A percentile compares a stretch with the other conserved stretches of the same genome.
Conservation (phyloP, 768 basidiomycete genomes). For the Termitomyces sp. region DNA sequence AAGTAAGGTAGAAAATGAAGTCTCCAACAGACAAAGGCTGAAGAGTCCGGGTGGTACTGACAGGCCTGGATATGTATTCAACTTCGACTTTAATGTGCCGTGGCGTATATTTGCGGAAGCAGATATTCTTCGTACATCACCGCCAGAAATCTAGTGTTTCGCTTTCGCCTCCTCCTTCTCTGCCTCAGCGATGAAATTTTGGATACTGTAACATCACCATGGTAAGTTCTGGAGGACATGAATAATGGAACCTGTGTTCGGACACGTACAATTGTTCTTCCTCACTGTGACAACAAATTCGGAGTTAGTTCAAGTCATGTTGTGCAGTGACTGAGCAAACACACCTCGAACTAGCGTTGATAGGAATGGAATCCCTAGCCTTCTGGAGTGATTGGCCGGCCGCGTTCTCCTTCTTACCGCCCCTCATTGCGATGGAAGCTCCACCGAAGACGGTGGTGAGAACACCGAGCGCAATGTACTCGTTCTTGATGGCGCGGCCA, state of each 20-base stretch:
- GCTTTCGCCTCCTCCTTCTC: constrained; percentile 66
- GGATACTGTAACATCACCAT: constrained; percentile 60
- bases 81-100: constrained; percentile 1
- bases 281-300: constrained; percentile 45
- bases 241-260: neutral
- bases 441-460: constrained; percentile 54
- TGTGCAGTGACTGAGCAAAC: constrained; percentile 22
- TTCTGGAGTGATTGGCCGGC: constrained; percentile 47
- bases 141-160: constrained; percentile 36
- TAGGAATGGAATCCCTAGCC: constrained; percentile 60
- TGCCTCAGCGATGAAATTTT: constrained; percentile 76
- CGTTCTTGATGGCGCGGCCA: constrained; percentile 78
- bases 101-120: constrained; percentile 7
- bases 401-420: constrained; percentile 48
- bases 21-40: neutral
- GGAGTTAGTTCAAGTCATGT: constrained; percentile 8
- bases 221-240: constrained; percentile 18
- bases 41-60: neutral
- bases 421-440: constrained; percentile 49
- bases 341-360: constrained; percentile 67
- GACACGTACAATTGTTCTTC: constrained; percentile 78
- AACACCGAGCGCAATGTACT: constrained; percentile 73
- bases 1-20: neutral
- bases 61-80: neutral
- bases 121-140: constrained; percentile 6